Evolutionary conservation across 2,329 filamentous ascomycete species (phyloP), one percentile per base, ranked within the genome.

Genomic region (Penicillium sp.): DNA sequence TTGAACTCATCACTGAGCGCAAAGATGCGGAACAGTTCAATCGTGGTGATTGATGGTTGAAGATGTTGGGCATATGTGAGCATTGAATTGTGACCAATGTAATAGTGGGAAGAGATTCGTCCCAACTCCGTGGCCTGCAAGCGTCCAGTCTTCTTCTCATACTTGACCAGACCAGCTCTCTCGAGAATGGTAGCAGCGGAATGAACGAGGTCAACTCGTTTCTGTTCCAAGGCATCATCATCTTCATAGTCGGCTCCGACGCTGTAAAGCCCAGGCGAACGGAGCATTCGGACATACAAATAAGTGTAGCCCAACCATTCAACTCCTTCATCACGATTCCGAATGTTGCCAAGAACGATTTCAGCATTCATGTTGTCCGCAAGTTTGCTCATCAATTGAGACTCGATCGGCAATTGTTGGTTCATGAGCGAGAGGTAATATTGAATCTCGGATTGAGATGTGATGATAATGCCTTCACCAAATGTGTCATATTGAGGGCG

Each of bases 281-380:
- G 82, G 46, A 98, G 76, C 92, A 98, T 98, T 33, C 92, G 85
- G 37, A 98, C 87, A 58, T 95, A 98, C 12, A 98, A 79, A 62
- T 98, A 98, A 0, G 90, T 95, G 64, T 98, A 98, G 9, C 92
- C 90, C 22, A 98, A 77, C 92, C 92, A 98, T 60, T 98, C 89
- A n/a, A 98, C 92, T 52, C 85, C 92, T 59, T 98, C 92, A 51
- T 98, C 90, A 42, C 93, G 80, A 44, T 75, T 89, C 39, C 90
- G 81, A 16, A 98, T 79, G 55, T 95, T 98, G 35, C 92, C 92
- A 13, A 98, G 75, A 7, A 98, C 93, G 55, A 98, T 76, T 60
- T 98, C 92, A 2, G 92, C 92, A 54, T 98, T 98, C 47, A 98
- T 73, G 48, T 95, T 96, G 67, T 98, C 92, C 1, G 92, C 88